phyloP scores from a whole-genome alignment of 208 protist species.

The Zelonia costaricensis region DNA sequence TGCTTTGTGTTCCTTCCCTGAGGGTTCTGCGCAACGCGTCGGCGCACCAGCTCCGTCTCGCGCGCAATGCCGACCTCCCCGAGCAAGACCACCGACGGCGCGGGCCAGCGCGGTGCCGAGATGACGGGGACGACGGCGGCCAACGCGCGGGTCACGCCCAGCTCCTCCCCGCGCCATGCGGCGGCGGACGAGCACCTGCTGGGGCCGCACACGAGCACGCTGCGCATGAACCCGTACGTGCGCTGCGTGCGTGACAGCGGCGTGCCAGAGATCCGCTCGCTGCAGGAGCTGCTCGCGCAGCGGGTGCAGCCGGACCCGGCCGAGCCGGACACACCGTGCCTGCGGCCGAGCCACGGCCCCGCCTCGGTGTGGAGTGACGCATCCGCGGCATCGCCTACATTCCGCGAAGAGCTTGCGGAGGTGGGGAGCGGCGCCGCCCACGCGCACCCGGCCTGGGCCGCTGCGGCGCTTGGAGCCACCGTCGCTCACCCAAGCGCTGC shows the following conservation, averaged over 20 bases:
- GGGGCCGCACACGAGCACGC: conserved; percentile 27
- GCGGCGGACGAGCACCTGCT: conserved; percentile 2
- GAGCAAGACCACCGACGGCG: too few species aligned
- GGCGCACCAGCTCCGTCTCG: neutral
- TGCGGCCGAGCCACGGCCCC: conserved; percentile 21
- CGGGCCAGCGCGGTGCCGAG: neutral
- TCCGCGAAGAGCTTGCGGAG: neutral
- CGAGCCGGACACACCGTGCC: conserved; percentile 60
- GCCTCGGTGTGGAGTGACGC: neutral
- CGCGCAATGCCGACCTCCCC: too few species aligned
- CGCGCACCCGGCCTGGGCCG: too few species aligned
- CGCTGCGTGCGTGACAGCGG: conserved; percentile 49
- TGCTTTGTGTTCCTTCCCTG: neutral
- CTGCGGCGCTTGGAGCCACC: too few species aligned
- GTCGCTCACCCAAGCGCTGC: too few species aligned
- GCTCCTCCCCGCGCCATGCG: neutral
- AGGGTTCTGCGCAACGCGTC: neutral
- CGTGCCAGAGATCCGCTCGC: conserved; percentile 41
- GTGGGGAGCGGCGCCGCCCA: too few species aligned
- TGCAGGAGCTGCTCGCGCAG: conserved; percentile 51
- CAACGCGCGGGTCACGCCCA: neutral
- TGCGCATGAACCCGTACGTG: conserved; percentile 60
- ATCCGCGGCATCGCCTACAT: conserved; percentile 11
- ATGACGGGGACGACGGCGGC: neutral
- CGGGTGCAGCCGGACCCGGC: conserved; percentile 19